Percentiles rank a stretch among this genome's conserved stretches.
These are phyloP conservation scores for Spizellomyces sp. DNA, from an alignment of 192 early-diverging fungal species.

Conservation along the genomic window DNA sequence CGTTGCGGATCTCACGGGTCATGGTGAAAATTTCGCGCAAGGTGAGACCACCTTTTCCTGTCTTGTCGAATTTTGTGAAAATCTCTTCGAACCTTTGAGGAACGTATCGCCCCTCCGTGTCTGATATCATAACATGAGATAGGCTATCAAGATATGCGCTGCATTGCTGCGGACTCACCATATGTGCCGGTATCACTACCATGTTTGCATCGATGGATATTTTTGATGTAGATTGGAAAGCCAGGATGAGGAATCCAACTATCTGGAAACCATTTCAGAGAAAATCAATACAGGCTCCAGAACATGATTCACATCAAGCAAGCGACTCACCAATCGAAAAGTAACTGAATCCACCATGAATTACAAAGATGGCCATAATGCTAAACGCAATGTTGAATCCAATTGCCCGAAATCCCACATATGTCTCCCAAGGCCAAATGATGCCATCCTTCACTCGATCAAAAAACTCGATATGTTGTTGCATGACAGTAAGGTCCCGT, in stretches of 20 bases:
- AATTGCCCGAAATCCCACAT: slow-evolving; percentile 41
- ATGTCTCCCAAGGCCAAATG: slow-evolving; percentile 32
- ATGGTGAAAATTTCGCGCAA: slow-evolving; percentile 25
- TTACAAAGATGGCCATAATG: slow-evolving; percentile 36
- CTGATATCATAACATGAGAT: background rate
- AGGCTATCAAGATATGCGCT: no score
- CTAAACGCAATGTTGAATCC: slow-evolving; percentile 51
- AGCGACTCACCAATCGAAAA: slow-evolving; percentile 31
- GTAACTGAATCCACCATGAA: slow-evolving; percentile 47
- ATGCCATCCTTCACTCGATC: slow-evolving; percentile 43
- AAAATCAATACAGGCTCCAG: background rate
- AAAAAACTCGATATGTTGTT: slow-evolving; percentile 60
- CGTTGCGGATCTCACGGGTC: slow-evolving; percentile 25
- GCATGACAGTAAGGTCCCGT: slow-evolving; percentile 35
- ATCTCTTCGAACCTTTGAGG: slow-evolving; percentile 60
- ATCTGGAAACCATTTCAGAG: background rate
- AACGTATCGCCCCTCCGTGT: slow-evolving; percentile 48
- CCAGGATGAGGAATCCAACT: slow-evolving; percentile 52
- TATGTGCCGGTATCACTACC: slow-evolving; percentile 52
- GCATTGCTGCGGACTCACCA: slow-evolving; percentile 21
- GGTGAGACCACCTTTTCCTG: slow-evolving; percentile 31
- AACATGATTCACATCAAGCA: background rate
- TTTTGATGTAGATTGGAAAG: slow-evolving; percentile 48
- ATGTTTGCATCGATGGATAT: slow-evolving; percentile 55
- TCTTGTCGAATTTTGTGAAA: slow-evolving; percentile 34